A percentile compares a stretch with the other conserved stretches of the same genome.
phyloP scores from a whole-genome alignment of 257 asterid species.

The Plantago major region DNA sequence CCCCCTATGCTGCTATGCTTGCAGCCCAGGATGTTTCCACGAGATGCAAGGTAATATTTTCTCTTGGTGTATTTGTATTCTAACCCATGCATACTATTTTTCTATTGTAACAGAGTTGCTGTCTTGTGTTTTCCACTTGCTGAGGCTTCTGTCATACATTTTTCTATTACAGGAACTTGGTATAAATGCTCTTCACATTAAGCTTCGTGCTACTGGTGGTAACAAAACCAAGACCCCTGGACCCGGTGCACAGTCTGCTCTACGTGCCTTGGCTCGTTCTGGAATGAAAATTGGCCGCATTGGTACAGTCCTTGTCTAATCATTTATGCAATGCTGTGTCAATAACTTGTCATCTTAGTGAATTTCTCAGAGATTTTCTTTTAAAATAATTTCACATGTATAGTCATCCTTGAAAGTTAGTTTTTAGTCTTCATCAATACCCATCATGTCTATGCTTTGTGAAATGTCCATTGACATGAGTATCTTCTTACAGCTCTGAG shows the following conservation, averaged over 20 bases:
- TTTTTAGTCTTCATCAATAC: no score
- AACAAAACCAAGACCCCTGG: conserved; percentile 93
- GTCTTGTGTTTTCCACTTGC: neutral
- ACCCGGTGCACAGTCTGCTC: conserved; percentile 93
- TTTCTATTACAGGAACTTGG: conserved; percentile 65
- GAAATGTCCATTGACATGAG: no score
- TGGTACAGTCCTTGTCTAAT: conserved; percentile 24
- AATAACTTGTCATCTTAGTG: no score
- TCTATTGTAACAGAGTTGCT: no score
- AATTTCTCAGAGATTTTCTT: no score
- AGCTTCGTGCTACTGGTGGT: conserved; percentile 92
- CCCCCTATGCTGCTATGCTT: conserved; percentile 97
- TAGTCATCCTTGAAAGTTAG: no score
- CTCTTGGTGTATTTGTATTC: no score
- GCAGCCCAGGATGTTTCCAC: conserved; percentile 86
- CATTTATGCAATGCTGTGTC: no score
- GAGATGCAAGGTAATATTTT: conserved; percentile 69
- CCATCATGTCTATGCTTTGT: no score
- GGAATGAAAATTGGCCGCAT: conserved; percentile 95
- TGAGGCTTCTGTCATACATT: neutral
- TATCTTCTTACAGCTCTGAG: no score
- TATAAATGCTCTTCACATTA: conserved; percentile 81
- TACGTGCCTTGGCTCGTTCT: conserved; percentile 88
- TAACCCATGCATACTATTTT: no score
- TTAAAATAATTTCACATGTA: no score